Evolutionary conservation across 2,329 filamentous ascomycete genomes (phyloP).

Genomic region (Orbilia blumenaviensis): DNA sequence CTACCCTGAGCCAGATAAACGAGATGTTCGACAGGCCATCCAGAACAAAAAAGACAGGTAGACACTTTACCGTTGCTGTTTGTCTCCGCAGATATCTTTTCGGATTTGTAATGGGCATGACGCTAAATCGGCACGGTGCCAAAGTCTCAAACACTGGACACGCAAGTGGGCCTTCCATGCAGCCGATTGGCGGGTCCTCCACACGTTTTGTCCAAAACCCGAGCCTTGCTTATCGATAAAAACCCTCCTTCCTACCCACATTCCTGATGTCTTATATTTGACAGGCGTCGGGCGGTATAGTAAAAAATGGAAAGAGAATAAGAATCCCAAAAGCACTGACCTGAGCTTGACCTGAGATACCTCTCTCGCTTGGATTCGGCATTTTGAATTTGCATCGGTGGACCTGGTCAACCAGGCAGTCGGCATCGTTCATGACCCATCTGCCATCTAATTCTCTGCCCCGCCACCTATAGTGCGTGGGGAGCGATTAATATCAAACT

Average conservation of each 20-base stretch:
- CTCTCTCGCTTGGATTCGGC: conserved; percentile 49
- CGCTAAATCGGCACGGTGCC: conserved; percentile 25
- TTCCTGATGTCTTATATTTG: neutral
- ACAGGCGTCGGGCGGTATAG: neutral
- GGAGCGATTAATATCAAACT: conserved; percentile 16
- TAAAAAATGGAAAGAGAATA: conserved; percentile 11
- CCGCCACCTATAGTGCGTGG: conserved; percentile 6
- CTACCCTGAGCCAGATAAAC: conserved; percentile 18
- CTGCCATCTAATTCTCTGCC: neutral
- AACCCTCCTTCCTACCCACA: conserved; percentile 15
- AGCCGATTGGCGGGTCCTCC: conserved; percentile 37
- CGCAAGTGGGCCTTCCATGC: conserved; percentile 28
- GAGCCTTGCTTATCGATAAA: conserved; percentile 51
- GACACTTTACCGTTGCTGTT: neutral
- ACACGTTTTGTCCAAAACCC: conserved; percentile 12
- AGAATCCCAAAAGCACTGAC: conserved; percentile 2
- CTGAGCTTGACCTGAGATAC: conserved; percentile 14
- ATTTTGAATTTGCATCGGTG: conserved; percentile 23
- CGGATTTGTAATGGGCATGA: conserved; percentile 23
- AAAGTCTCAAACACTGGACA: conserved; percentile 5
- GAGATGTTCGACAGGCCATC: neutral
- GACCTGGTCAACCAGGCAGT: conserved; percentile 3
- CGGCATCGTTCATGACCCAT: conserved; percentile 18
- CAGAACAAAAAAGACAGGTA: neutral
- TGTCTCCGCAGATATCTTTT: conserved; percentile 10